Evolutionary conservation across 2,329 filamentous ascomycete genomes (phyloP).

Genomic region (Xylariaceae sp.): DNA sequence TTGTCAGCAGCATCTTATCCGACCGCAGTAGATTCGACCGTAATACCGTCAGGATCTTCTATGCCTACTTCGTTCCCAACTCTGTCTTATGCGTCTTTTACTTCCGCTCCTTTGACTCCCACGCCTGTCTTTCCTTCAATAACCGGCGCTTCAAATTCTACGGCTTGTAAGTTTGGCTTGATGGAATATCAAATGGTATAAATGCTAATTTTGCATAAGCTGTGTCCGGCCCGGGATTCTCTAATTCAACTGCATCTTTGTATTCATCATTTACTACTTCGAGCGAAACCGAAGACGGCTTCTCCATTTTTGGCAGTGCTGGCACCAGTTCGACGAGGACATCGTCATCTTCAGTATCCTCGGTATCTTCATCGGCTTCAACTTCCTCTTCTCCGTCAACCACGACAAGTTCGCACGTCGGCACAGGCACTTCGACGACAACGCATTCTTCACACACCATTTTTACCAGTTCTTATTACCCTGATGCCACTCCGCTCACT

Average conservation of each 20-base stretch:
- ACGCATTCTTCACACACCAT: slow-evolving; percentile 12
- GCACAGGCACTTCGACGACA: slow-evolving; percentile 8
- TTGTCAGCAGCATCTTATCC: slow-evolving; percentile 19
- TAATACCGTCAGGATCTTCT: slow-evolving; percentile 30
- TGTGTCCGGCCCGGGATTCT: slow-evolving; percentile 4
- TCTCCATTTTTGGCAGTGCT: slow-evolving; percentile 16
- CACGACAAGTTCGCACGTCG: not conserved
- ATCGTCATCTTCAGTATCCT: too few relatives aligned
- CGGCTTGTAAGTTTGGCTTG: slow-evolving; percentile 10
- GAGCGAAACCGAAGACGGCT: slow-evolving; percentile 9
- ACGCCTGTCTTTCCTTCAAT: slow-evolving; percentile 29
- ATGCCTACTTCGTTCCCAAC: slow-evolving; percentile 34
- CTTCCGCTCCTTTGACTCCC: slow-evolving; percentile 32
- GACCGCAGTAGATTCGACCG: slow-evolving; percentile 24
- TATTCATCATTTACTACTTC: slow-evolving; percentile 21
- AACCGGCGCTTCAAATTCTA: slow-evolving; percentile 29
- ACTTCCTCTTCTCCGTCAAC: slow-evolving; percentile 12
- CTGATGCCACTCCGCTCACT: slow-evolving; percentile 11
- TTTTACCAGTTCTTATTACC: slow-evolving; percentile 16
- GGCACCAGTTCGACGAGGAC: not conserved
- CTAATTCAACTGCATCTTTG: slow-evolving; percentile 23
- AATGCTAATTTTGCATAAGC: slow-evolving; percentile 16
- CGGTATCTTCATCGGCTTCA: slow-evolving; percentile 1
- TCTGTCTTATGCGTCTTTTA: slow-evolving; percentile 31
- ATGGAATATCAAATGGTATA: slow-evolving; percentile 10